phyloP scores from a whole-genome alignment of 345 rosid species.

The Stellera chamaejasme region DNA sequence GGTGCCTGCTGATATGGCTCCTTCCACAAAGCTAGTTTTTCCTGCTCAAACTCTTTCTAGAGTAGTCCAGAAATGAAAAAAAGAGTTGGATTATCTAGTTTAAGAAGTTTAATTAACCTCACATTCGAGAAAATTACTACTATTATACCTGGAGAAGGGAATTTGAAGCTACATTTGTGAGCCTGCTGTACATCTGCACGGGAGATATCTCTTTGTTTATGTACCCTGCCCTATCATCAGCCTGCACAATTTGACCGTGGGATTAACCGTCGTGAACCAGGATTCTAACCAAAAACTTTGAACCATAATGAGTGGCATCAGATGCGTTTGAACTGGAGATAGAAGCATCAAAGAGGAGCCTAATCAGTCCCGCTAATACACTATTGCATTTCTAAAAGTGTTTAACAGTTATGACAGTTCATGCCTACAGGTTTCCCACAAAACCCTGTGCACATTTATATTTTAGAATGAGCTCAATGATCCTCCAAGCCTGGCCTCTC shows the following conservation, averaged over 20 bases:
- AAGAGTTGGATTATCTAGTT: background rate
- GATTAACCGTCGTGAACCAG: conserved; percentile 6
- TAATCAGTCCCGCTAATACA: too few species aligned
- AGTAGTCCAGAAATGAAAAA: conserved; percentile 14
- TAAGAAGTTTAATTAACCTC: background rate
- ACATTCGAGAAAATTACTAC: background rate
- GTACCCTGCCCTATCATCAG: conserved; percentile 18
- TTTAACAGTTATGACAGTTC: too few species aligned
- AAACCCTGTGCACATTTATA: too few species aligned
- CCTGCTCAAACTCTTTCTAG: conserved; percentile 49
- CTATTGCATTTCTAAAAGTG: too few species aligned
- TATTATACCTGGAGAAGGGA: conserved; percentile 63
- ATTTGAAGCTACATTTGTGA: conserved; percentile 57
- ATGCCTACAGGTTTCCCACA: too few species aligned
- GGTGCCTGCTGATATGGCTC: conserved; percentile 47
- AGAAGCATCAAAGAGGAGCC: too few species aligned
- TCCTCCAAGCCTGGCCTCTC: too few species aligned
- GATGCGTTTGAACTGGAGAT: background rate
- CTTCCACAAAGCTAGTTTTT: conserved; percentile 37
- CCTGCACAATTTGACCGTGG: conserved; percentile 3
- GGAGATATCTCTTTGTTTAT: conserved; percentile 27
- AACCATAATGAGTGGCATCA: conserved; percentile 1
- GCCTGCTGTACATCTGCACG: conserved; percentile 63
- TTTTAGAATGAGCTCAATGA: too few species aligned
- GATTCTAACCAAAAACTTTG: background rate